These are phyloP conservation scores for Monosporozyma aerobia DNA, from an alignment of 805 yeast genomes.

Conservation along the genomic window DNA sequence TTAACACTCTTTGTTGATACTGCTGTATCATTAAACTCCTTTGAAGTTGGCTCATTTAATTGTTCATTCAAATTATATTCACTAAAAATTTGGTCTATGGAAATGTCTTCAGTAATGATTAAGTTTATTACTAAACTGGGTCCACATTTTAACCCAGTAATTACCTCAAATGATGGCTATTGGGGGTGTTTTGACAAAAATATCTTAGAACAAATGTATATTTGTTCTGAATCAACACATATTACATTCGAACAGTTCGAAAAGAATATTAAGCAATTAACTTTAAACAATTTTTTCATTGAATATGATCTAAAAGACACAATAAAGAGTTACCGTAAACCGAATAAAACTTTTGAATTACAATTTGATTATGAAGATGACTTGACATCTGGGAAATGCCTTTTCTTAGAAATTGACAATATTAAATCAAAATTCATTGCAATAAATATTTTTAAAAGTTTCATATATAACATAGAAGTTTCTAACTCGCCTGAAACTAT, in stretches of 20 bases:
- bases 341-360: conserved; percentile 2
- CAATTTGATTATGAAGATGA: conserved; percentile 8
- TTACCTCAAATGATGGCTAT: not conserved
- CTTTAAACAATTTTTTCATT: not conserved
- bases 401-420: conserved; percentile 11
- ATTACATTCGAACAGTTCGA: not conserved
- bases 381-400: conserved; percentile 11
- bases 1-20: conserved; percentile 13
- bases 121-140: not conserved
- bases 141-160: not conserved
- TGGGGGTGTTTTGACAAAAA: conserved; percentile 1
- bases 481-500: conserved; percentile 8
- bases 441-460: conserved; percentile 10
- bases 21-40: conserved; percentile 5
- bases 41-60: conserved; percentile 30
- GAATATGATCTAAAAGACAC: conserved; percentile 10
- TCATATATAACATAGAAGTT: conserved; percentile 11
- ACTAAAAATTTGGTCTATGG: conserved; percentile 10
- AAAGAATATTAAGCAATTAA: not conserved
- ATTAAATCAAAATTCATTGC: conserved; percentile 14
- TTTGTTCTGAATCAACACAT: not conserved
- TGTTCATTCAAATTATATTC: conserved; percentile 23
- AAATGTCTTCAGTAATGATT: conserved; percentile 1
- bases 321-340: conserved; percentile 7
- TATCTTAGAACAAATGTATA: conserved; percentile 2